A percentile compares a stretch with the other conserved stretches of the same genome.
These are phyloP conservation scores for Logfia minima DNA, from an alignment of 129 eudicot genomes.

Conservation along the genomic window DNA sequence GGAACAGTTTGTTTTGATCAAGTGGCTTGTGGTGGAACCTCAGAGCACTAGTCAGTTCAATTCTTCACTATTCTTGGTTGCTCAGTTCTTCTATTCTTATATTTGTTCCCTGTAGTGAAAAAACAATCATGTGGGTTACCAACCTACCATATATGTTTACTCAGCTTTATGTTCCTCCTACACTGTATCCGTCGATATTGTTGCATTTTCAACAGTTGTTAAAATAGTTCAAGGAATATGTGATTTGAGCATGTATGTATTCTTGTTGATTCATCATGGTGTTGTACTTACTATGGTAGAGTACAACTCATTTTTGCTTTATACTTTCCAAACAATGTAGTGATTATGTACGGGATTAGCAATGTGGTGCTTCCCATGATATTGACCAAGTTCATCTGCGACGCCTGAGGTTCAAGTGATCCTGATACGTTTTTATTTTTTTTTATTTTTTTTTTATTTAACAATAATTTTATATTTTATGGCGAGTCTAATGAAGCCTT, in stretches of 20 bases:
- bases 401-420: neutral
- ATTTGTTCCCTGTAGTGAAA: slow-evolving; percentile 28
- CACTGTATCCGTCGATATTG: slow-evolving; percentile 36
- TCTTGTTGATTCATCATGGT: slow-evolving; percentile 6
- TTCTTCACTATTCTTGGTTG: slow-evolving; percentile 46
- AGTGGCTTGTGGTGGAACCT: slow-evolving; percentile 21
- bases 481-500: neutral
- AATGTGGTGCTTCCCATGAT: neutral
- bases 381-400: neutral
- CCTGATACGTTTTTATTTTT: too few species aligned
- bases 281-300: neutral
- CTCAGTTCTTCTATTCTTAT: slow-evolving; percentile 41
- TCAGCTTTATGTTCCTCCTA: slow-evolving; percentile 28
- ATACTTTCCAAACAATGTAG: neutral
- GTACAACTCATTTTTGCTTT: neutral
- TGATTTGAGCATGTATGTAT: neutral
- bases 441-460: too few species aligned
- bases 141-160: slow-evolving; percentile 27
- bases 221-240: slow-evolving; percentile 13
- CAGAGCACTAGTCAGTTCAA: slow-evolving; percentile 34
- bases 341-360: neutral
- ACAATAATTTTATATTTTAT: too few species aligned
- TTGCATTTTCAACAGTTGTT: slow-evolving; percentile 11
- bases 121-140: slow-evolving; percentile 23
- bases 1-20: slow-evolving; percentile 14